phyloP scores from a whole-genome alignment of 2,329 filamentous ascomycete genomes.

The Didymella arachidicola region DNA sequence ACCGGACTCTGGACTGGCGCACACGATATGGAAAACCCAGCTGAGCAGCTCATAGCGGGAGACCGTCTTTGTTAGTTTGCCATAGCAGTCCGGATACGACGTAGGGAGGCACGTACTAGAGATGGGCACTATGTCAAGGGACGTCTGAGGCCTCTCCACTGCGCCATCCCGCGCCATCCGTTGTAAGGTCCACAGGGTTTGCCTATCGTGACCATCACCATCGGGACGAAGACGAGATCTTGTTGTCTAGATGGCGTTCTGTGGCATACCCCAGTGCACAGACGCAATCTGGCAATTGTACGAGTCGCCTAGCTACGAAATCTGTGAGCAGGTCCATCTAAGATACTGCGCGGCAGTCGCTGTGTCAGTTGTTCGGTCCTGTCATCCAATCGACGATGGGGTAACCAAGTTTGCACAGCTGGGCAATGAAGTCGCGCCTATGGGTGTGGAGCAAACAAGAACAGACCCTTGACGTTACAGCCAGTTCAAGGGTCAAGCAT shows the following conservation, averaged over 20 bases:
- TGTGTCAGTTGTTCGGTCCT: slow-evolving; percentile 6
- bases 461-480: slow-evolving; percentile 26
- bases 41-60: slow-evolving; percentile 7
- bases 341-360: slow-evolving; percentile 8
- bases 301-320: slow-evolving; percentile 4
- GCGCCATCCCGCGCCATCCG: slow-evolving; percentile 22
- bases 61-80: slow-evolving; percentile 23
- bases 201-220: slow-evolving; percentile 20
- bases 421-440: slow-evolving; percentile 22
- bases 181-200: slow-evolving; percentile 25
- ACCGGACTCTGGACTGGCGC: background rate
- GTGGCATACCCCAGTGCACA: slow-evolving; percentile 2
- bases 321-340: background rate
- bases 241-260: slow-evolving; percentile 5
- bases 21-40: slow-evolving; percentile 5
- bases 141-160: slow-evolving; percentile 22
- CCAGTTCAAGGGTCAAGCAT: slow-evolving; percentile 21
- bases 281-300: slow-evolving; percentile 11
- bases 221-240: slow-evolving; percentile 12
- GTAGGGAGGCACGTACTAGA: slow-evolving; percentile 17
- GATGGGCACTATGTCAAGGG: slow-evolving; percentile 20
- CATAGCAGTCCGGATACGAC: slow-evolving; percentile 10
- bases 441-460: slow-evolving; percentile 31
- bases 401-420: slow-evolving; percentile 20
- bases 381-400: slow-evolving; percentile 22